phyloP scores from a whole-genome alignment of 1,139 yeast genomes.

The Yamadazyma trypodendri region DNA sequence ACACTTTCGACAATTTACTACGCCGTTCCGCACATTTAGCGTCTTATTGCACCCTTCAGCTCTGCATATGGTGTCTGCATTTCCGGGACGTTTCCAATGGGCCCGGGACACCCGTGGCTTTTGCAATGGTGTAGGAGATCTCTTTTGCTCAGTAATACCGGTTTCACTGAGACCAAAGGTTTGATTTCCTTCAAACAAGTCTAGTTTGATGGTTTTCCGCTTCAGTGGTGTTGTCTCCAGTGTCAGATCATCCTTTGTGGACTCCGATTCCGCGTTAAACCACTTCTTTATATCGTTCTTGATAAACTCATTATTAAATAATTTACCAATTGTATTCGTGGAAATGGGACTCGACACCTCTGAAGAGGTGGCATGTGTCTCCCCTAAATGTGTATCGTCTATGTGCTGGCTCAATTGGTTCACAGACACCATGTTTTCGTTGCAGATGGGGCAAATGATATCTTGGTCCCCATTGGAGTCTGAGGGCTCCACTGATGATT shows the following conservation, averaged over 20 bases:
- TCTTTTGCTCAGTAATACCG: constrained; percentile 1
- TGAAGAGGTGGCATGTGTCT: constrained; percentile 14
- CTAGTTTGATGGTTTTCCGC: constrained; percentile 30
- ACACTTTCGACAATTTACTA: constrained; percentile 66
- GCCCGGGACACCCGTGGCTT: constrained; percentile 38
- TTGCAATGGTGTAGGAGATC: constrained; percentile 10
- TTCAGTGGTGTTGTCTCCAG: constrained; percentile 13
- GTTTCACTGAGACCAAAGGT: constrained; percentile 31
- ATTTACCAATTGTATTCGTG: constrained; percentile 10
- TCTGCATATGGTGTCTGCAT: constrained; percentile 31
- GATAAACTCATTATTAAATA: constrained; percentile 20
- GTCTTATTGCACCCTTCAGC: constrained; percentile 35
- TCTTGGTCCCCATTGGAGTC: background rate
- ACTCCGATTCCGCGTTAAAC: constrained; percentile 14
- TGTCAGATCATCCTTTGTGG: constrained; percentile 11
- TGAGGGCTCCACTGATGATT: background rate
- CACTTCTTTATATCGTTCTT: constrained; percentile 23
- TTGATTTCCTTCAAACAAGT: constrained; percentile 33
- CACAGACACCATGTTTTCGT: constrained; percentile 56
- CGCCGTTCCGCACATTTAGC: constrained; percentile 49
- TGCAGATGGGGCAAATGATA: constrained; percentile 67
- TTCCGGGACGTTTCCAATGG: constrained; percentile 64
- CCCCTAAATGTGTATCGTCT: constrained; percentile 57
- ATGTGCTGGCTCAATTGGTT: constrained; percentile 66
- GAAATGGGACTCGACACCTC: constrained; percentile 1